phyloP scores from a whole-genome alignment of 441 rosid genomes.

The Arabidopsis hybrid region DNA sequence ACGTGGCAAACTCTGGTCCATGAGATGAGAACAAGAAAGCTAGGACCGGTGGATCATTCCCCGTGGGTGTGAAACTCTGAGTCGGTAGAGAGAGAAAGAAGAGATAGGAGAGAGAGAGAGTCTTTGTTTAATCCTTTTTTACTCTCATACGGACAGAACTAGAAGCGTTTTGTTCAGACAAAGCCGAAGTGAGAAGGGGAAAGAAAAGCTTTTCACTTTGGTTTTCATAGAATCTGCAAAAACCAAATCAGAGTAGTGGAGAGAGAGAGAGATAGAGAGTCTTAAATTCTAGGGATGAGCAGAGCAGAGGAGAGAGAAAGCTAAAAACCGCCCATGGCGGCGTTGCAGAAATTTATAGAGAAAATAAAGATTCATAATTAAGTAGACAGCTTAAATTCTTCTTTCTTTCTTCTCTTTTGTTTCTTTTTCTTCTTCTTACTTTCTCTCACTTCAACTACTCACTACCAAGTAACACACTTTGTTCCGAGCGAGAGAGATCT shows the following conservation, averaged over 20 bases:
- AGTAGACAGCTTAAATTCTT: constrained; percentile 26
- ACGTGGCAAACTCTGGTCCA: constrained; percentile 50
- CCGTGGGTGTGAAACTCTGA: constrained; percentile 34
- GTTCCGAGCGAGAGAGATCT: constrained; percentile 30
- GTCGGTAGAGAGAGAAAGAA: constrained; percentile 11
- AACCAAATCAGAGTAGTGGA: constrained; percentile 39
- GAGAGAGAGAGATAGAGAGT: constrained; percentile 39
- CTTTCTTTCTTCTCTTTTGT: constrained; percentile 16
- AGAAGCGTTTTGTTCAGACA: constrained; percentile 47
- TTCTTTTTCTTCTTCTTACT: constrained; percentile 43
- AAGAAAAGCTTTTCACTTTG: constrained; percentile 44
- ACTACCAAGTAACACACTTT: constrained; percentile 24
- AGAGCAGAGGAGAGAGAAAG: constrained; percentile 49
- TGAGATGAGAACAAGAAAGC: constrained; percentile 46
- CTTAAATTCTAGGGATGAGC: constrained; percentile 41
- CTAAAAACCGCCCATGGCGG: constrained; percentile 50
- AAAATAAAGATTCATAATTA: constrained; percentile 35
- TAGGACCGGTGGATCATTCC: constrained; percentile 41
- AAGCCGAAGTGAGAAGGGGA: constrained; percentile 39
- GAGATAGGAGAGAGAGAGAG: constrained; percentile 39
- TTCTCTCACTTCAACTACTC: constrained; percentile 48
- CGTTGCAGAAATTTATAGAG: constrained; percentile 52
- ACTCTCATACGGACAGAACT: constrained; percentile 36
- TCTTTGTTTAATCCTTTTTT: constrained; percentile 31
- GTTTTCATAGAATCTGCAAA: constrained; percentile 48